Evolutionary conservation across 1,284 basidiomycete genomes (phyloP), one percentile per base, ranked within the genome.

Genomic region (Sanghuangporus weigelae): DNA sequence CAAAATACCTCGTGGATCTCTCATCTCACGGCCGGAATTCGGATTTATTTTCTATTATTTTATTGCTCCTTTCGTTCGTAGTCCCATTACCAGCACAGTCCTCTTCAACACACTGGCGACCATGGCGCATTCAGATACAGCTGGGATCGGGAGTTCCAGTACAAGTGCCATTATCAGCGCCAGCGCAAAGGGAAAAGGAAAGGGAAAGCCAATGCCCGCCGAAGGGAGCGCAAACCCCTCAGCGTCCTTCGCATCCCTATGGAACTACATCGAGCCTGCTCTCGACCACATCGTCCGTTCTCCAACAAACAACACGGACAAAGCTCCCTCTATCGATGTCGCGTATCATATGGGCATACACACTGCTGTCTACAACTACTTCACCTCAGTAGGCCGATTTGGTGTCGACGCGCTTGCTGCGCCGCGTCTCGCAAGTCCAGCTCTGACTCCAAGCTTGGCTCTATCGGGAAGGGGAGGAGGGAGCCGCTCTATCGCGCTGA

Each of bases 351-450:
- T 87, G 72, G 86, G 87, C 63, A 86, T 91, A 53, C 87, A 90
- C 73, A 88, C 89, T 23, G 86, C 87, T 31, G 85, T 84, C 61
- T 91, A 90, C 78, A 89, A 90, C 76, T 90, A 89, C 81, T 89
- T 90, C 73, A 87, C 86, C 56, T 73, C 83, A 19, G 81, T 57
- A 10, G 38, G 57, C 21, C 55, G 57, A 14, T 64, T 60, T 49
- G 63, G 53, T 21, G 51, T 60, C 26, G 53, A 49, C 42, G 42
- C 46, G 48, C 44, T 57, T 48, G 55, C 39, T n/a, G 44, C 63
- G 8, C 31, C 57, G 51, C 50, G 40, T 26, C 62, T 59, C 23
- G 11, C 10, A 35, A 16, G 49, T 35, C n/a, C n/a, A 40, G 10
- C 23, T 54, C 26, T 3, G 26, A 3, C 3, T 26, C 26, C 26